Conservation (phyloP, 306 rosid species). For the Mimosa bimucronata region DNA sequence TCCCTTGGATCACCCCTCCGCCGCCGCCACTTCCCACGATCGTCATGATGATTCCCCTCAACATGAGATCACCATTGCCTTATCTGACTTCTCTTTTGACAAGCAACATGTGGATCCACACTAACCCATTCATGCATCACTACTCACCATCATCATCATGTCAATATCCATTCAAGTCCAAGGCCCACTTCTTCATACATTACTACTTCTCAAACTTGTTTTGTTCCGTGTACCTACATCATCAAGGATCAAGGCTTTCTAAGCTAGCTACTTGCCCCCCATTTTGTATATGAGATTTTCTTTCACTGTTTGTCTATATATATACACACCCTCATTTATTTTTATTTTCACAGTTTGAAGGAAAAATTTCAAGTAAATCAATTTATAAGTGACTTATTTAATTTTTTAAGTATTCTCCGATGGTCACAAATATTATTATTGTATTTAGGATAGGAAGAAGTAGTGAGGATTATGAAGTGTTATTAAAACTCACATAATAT, state of each 20-base stretch:
- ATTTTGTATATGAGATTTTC: neutral
- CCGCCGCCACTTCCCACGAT: neutral
- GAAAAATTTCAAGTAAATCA: too few relatives aligned
- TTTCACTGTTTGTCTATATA: neutral
- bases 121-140: neutral
- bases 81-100: neutral
- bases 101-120: neutral
- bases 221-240: neutral
- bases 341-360: too few relatives aligned
- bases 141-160: too few relatives aligned
- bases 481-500: too few relatives aligned
- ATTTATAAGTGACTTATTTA: too few relatives aligned
- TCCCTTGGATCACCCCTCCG: neutral
- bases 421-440: too few relatives aligned
- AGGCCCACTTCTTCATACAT: too few relatives aligned
- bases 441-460: too few relatives aligned
- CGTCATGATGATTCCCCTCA: neutral
- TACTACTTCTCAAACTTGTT: neutral
- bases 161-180: neutral
- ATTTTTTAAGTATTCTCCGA: too few relatives aligned
- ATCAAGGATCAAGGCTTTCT: neutral
- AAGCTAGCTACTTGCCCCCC: neutral
- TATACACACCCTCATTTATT: neutral
- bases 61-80: conserved; percentile 1
- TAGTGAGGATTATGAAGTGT: too few relatives aligned